Base-by-base conservation (phyloP, 768 basidiomycete genomes). In the Dioszegia aurantiaca region DNA sequence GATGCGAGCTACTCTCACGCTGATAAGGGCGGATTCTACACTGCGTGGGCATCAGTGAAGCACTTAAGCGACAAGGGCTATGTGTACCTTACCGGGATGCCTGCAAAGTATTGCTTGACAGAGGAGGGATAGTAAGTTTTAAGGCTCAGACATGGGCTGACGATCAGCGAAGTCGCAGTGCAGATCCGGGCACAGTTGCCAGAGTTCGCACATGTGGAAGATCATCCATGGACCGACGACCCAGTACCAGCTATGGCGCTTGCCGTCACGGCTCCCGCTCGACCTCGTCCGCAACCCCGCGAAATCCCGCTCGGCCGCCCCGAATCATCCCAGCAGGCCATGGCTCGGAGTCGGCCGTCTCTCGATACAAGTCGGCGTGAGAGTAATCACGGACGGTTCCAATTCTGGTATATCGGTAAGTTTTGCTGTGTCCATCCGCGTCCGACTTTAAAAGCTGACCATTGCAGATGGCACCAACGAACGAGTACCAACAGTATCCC, bases 321-420 rank as follows among this genome's bases (percentile, higher is more conserved):
- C 3, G 31, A 40, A 37, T 23, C 51, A 47, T 24, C 42, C n/a
- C 27, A 27, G 11, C 51, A 24, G 14, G 33, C 8, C 33, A 33
- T 33, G 33, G 33, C 33, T 6, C 33, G 33, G 33, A 33, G 33
- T 14, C 6, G 33, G 31, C 52, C 52, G 39, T 14, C 6, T n/a
- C 4, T 26, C 5, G 17, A 30, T 3, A n/a, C 40, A 26, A 26
- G 14, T 11, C 23, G 37, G 17, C 24, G 37, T 14, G 24, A 19
- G 21, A 39, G 37, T 4, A 56, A 36, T 21, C 31, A 56, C 3
- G 57, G 53, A 10, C 46, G 56, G 26, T 74, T 74, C 48, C 49
- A 66, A 30, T 74, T 74, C 44, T 74, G 72, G 72, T 74, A 74
- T 55, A 71, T 74, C 28, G 65, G 69, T 73, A 37, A 6, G 72